Base-by-base conservation (phyloP, 768 basidiomycete genomes). In the Sarcomyxa edulis region DNA sequence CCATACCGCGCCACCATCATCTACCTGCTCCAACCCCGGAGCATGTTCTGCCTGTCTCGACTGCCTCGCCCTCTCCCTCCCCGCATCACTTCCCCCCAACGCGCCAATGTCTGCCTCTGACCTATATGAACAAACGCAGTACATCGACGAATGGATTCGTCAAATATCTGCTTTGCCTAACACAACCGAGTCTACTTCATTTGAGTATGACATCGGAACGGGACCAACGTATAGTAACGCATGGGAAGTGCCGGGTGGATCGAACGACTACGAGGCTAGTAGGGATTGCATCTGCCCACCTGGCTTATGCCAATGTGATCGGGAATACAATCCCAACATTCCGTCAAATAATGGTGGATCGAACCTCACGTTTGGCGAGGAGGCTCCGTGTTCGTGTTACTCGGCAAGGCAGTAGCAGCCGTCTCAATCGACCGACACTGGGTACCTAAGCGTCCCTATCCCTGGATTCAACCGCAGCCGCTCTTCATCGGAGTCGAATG, bases 101-200 rank as follows among this genome's bases (percentile, higher is more conserved):
- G 65, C 56, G 10, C 48, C 58, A 3, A 59, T 65, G 33, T 58
- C 69, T 54, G 59, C 66, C 53, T 63, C 61, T 48, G 66, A 74
- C 43, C 48, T 58, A n/a, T 54, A 59, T 19, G n/a, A n/a, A n/a
- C 61, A 66, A 47, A 58, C 62, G 25, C 64, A 65, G 20, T 64
- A 68, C 41, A 71, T 81, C 29, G 80, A 80, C 50, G 78, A 82
- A 40, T 83, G 80, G 80, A 62, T 81, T 39, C 69, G 70, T 37
- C 73, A 78, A 47, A 61, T 78, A 48, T 65, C 65, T 36, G 51
- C 49, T 48, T 53, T 62, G 43, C 50, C 62, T 45, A 10, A 45
- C 41, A 27, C 49, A 10, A 14, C 37, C 33, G n/a, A 32, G 1
- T 18, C 32, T 12, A 39, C 22, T 20, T 27, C 21, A 22, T 12